Evolutionary conservation across 108 stramenopile genomes (phyloP), one percentile per base, ranked within the genome.

Genomic region (Schizochytrium sp.): DNA sequence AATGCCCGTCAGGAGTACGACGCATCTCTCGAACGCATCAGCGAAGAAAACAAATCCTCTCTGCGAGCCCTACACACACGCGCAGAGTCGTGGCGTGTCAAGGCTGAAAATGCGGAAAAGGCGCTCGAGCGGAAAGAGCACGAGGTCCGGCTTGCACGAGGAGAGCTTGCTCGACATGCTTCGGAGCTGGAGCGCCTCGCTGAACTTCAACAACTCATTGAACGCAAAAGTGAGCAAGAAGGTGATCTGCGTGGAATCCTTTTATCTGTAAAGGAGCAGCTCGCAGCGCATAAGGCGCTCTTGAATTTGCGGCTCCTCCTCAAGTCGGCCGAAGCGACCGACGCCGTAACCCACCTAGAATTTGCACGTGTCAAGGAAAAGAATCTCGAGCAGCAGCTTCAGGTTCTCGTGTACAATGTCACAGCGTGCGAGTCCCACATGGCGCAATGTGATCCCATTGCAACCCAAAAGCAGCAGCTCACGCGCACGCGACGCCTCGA

Each of bases 401-500:
- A 83, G 51, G 76, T 83, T 6, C 76, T 83, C 25, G 76, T 83
- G n/a, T 83, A 83, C 51, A 83, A 83, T 53, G 51, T 83, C 25
- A 83, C 76, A 1, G 76, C 76, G 0, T 53, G 76, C 51, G 76
- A 83, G 76, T 83, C 76, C 12, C 76, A 83, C 76, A 83, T 83
- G 76, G 2, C 28, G 43, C 48, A 12, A 23, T 83, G 76, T 53
- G 76, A 83, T 34, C 76, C 76, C 6, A 45, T 53, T 6, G 76
- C 48, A 6, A 83, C 23, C 19, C 45, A 83, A 53, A 83, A 83
- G 76, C 76, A 83, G 76, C 76, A 83, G 28, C 8, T 53, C n/a
- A 83, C 76, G 12, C 76, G 76, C n/a, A 12, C n/a, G 76, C 48
- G 51, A 6, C 76, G 76, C 10, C 45, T 83, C 19, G 48, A 83